Evolutionary conservation across 768 basidiomycete genomes (phyloP), one percentile per base, ranked within the genome.

Genomic region (Jaapia argillacea): DNA sequence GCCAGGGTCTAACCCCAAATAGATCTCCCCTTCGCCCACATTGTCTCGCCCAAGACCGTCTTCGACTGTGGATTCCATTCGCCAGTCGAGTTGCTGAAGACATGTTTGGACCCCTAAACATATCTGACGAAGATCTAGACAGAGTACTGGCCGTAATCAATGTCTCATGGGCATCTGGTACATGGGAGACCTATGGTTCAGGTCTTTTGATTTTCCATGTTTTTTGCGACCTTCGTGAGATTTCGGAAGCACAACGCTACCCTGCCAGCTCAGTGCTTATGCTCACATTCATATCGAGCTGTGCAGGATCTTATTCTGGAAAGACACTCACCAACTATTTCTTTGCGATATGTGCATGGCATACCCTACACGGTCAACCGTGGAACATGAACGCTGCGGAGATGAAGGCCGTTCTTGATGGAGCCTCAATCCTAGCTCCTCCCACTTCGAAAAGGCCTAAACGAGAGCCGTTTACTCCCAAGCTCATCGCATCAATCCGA

Each of bases 271-370:
- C 40, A 2, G 24, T 28, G 0, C 41, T 71, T 0, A 20, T 74
- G 0, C 13, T 24, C 1, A n/a, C 41, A 3, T 58, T 54, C 43
- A 25, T 58, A 14, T 18, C 51, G 2, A 16, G 12, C 4, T 35
- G 49, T 2, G 51, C 53, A 1, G 68, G 67, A 0, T 31, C 57
- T 0, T 67, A 67, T 44, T 45, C 67, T 0, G 56, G 54, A 0
- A 46, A 41, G 12, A 57, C 67, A 0, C 47, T 73, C 0, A 28
- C 41, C 2, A 72, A 71, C 51, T 70, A 67, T 43, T 16, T 70
- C 0, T 47, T 49, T 2, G 66, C 62, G 0, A 35, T 74, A 1
- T 50, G 62, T 1, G 70, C 72, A 2, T 76, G 72, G 72, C 71
- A 76, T 48, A 53, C 64, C 1, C 40, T 74, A 0, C 70, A 76